Conservation (phyloP, 2,329 filamentous ascomycete species). For the Oidium heveae region DNA sequence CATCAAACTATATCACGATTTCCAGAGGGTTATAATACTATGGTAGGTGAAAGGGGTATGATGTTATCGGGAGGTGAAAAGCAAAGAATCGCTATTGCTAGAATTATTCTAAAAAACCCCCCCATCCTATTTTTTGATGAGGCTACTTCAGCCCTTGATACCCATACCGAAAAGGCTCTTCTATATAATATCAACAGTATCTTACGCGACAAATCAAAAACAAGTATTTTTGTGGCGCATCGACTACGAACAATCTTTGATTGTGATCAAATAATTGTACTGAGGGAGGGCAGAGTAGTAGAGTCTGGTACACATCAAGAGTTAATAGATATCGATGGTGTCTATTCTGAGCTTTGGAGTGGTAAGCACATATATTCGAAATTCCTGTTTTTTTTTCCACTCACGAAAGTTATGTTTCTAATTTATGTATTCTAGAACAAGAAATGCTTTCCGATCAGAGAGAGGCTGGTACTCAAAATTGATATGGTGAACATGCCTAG, state of each 20-base stretch:
- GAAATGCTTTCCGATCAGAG: background rate
- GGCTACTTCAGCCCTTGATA: slow-evolving; percentile 77
- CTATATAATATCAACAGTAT: slow-evolving; percentile 86
- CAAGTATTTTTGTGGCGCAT: slow-evolving; percentile 88
- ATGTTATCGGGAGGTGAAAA: slow-evolving; percentile 96
- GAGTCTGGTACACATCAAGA: slow-evolving; percentile 75
- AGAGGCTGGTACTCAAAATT: background rate
- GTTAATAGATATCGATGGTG: slow-evolving; percentile 49
- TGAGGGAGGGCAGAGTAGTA: slow-evolving; percentile 61
- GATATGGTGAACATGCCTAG: background rate
- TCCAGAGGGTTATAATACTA: slow-evolving; percentile 72
- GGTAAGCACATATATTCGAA: slow-evolving; percentile 25
- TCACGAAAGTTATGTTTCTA: background rate
- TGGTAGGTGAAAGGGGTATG: slow-evolving; percentile 79
- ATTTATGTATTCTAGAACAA: background rate
- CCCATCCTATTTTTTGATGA: slow-evolving; percentile 86
- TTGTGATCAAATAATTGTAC: slow-evolving; percentile 74
- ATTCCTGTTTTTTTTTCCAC: background rate
- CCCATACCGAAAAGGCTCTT: slow-evolving; percentile 75
- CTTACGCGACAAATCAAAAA: slow-evolving; percentile 62
- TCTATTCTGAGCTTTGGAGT: slow-evolving; percentile 83
- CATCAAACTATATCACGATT: slow-evolving; percentile 60
- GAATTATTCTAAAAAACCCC: slow-evolving; percentile 69
- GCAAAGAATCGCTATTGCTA: slow-evolving; percentile 63
- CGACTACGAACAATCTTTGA: slow-evolving; percentile 83